Evolutionary conservation across 2,329 filamentous ascomycete genomes (phyloP).

Genomic region (Zopfia rhizophila): DNA sequence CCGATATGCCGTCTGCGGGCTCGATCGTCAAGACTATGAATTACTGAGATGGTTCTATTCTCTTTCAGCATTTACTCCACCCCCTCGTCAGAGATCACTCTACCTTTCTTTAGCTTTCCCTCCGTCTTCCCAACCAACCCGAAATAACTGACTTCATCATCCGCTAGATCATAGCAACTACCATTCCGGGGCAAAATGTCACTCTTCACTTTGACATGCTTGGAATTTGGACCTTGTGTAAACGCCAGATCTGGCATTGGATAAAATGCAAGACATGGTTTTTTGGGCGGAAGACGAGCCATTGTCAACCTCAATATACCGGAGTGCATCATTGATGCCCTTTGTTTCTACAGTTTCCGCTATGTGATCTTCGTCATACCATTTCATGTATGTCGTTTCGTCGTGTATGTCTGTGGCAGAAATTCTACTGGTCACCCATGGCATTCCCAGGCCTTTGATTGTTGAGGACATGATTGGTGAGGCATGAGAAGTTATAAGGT

Average conservation of each 20-base stretch:
- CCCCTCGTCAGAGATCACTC: background rate
- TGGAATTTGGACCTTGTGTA: conserved; percentile 47
- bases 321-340: conserved; percentile 46
- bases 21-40: conserved; percentile 31
- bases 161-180: conserved; percentile 41
- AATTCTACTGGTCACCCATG: conserved; percentile 44
- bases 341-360: conserved; percentile 48
- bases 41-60: conserved; percentile 24
- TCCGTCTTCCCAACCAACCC: conserved; percentile 25
- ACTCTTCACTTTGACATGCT: conserved; percentile 46
- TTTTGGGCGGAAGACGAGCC: conserved; percentile 24
- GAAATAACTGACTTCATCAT: conserved; percentile 41
- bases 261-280: conserved; percentile 51
- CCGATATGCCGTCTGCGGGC: conserved; percentile 18
- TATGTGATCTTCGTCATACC: conserved; percentile 56
- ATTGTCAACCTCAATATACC: conserved; percentile 43
- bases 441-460: conserved; percentile 43
- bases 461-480: conserved; percentile 22
- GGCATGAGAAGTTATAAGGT: background rate
- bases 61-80: conserved; percentile 1
- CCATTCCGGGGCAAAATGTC: conserved; percentile 38
- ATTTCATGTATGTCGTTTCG: conserved; percentile 45
- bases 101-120: conserved; percentile 24
- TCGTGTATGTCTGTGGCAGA: conserved; percentile 37
- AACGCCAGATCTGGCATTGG: conserved; percentile 51